Evolutionary conservation across 208 protist genomes (phyloP).

Genomic region (Giardia muris): DNA sequence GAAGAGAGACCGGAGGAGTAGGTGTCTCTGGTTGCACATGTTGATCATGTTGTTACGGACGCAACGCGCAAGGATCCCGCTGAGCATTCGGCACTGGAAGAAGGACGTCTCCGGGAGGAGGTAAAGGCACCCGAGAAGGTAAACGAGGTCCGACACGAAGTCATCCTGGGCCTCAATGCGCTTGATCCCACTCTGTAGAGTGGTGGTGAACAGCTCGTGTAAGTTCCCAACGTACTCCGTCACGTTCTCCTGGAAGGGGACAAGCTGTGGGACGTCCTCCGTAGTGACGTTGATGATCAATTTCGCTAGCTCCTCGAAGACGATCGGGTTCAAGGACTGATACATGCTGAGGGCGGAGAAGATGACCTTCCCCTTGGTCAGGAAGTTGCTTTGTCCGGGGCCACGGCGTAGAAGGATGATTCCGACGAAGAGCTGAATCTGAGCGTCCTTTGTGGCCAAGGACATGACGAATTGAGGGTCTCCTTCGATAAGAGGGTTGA

Average conservation of each 20-base stretch:
- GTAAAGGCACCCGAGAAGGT: not conserved
- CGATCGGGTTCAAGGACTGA: not conserved
- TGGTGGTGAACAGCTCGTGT: not conserved
- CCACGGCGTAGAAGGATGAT: not conserved
- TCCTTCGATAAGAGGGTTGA: not conserved
- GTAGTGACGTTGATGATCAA: not conserved
- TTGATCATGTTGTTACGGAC: not conserved
- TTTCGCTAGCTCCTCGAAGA: not conserved
- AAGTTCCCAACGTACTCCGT: not conserved
- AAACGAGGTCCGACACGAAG: not conserved
- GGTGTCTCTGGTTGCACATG: not conserved
- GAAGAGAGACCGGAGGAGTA: not conserved
- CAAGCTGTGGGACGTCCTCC: not conserved
- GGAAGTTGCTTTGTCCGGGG: not conserved
- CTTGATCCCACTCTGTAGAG: not conserved
- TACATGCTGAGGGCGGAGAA: not conserved
- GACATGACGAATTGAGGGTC: not conserved
- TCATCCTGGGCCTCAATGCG: not conserved
- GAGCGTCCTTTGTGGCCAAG: not conserved
- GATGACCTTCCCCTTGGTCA: not conserved
- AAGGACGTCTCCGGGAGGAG: not conserved
- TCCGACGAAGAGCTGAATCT: not conserved
- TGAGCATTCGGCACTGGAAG: conserved; percentile 1
- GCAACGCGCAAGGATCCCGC: not conserved
- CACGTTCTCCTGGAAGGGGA: not conserved